phyloP scores from a whole-genome alignment of 805 yeast genomes.

The Saccharomycopsis microspora region DNA sequence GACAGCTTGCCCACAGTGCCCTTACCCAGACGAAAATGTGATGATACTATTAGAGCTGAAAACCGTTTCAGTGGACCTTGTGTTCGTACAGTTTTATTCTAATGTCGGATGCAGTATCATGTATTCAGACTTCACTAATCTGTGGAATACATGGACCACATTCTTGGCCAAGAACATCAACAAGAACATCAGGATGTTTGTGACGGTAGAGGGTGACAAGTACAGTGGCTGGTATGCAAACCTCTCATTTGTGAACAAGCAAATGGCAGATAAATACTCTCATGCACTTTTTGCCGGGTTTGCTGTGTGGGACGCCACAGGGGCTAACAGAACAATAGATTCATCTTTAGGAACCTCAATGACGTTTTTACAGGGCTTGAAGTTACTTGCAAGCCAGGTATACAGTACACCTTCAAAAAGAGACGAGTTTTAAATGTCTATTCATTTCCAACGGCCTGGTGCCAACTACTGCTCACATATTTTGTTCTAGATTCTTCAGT shows the following conservation, averaged over 20 bases:
- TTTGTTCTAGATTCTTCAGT: too few relatives aligned
- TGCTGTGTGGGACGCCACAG: slow-evolving; percentile 15
- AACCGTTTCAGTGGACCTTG: slow-evolving; percentile 40
- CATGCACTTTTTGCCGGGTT: slow-evolving; percentile 8
- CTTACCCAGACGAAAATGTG: slow-evolving; percentile 41
- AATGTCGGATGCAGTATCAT: slow-evolving; percentile 26
- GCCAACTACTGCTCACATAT: too few relatives aligned
- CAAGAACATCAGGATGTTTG: slow-evolving; percentile 6
- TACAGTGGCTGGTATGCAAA: slow-evolving; percentile 7
- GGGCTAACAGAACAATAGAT: slow-evolving; percentile 5
- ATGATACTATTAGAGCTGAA: slow-evolving; percentile 31
- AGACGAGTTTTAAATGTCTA: slow-evolving; percentile 10
- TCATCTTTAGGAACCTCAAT: neutral
- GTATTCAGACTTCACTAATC: neutral
- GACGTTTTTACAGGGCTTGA: slow-evolving; percentile 10
- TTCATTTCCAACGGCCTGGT: too few relatives aligned
- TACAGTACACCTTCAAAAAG: slow-evolving; percentile 6
- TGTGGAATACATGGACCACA: slow-evolving; percentile 37
- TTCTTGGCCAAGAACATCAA: slow-evolving; percentile 41
- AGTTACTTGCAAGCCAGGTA: slow-evolving; percentile 7
- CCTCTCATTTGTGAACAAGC: slow-evolving; percentile 2
- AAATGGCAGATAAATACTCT: slow-evolving; percentile 5
- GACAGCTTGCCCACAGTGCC: slow-evolving; percentile 61
- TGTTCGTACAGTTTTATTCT: slow-evolving; percentile 57
- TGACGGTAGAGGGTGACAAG: slow-evolving; percentile 7